Conservation (phyloP, 768 basidiomycete genomes). For the Harrya chromipes region DNA sequence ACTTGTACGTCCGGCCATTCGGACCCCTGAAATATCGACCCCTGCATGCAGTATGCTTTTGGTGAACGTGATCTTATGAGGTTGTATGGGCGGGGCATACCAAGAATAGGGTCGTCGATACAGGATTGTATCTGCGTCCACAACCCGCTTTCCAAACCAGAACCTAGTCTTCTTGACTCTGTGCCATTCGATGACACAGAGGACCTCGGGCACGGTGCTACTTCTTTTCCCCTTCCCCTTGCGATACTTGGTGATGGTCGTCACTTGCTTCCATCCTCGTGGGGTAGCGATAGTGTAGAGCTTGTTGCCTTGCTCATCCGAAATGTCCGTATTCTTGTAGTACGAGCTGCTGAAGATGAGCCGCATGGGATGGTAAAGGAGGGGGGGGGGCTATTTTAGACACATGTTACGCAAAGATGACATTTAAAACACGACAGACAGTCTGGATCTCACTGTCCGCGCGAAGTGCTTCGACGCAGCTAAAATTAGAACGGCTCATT, state of each 20-base stretch:
- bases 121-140: slow-evolving; percentile 16
- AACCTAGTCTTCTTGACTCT: slow-evolving; percentile 25
- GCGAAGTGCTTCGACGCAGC: not conserved
- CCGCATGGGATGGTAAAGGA: slow-evolving; percentile 3
- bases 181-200: slow-evolving; percentile 33
- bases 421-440: not conserved
- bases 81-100: not conserved
- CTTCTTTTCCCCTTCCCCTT: not conserved
- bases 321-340: slow-evolving; percentile 19
- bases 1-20: slow-evolving; percentile 32
- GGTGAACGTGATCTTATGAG: not conserved
- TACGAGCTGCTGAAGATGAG: slow-evolving; percentile 14
- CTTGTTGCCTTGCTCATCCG: slow-evolving; percentile 15
- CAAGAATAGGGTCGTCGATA: slow-evolving; percentile 8
- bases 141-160: slow-evolving; percentile 22
- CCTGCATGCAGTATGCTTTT: slow-evolving; percentile 6
- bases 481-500: slow-evolving; percentile 9
- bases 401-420: not conserved
- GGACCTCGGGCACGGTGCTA: slow-evolving; percentile 1
- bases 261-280: slow-evolving; percentile 11
- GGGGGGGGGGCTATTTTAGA: not conserved
- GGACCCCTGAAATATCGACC: slow-evolving; percentile 28
- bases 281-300: slow-evolving; percentile 19
- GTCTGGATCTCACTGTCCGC: not conserved
- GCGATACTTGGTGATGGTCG: slow-evolving; percentile 9